Base-by-base conservation (phyloP, 2,329 filamentous ascomycete species). In the Fusarium nygamai region DNA sequence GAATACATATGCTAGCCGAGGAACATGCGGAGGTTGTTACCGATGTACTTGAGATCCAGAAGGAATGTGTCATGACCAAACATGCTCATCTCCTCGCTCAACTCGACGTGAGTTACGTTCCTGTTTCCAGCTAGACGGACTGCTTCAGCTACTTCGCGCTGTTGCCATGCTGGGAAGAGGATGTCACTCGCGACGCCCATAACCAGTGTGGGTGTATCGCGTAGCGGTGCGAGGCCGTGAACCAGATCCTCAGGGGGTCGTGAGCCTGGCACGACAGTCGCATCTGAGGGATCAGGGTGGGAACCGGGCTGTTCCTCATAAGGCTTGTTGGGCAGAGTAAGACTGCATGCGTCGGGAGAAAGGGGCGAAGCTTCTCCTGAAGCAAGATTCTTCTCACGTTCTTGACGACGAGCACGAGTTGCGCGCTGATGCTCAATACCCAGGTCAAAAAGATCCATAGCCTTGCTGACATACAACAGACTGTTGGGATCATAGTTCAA, bases 31-130 rank as follows among this genome's bases (percentile, higher is more conserved):
- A 99, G 85, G 57, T 92, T 93, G 0, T 94, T 95, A 8, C 96
- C 96, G 57, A 99, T 94, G 77, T 98, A 93, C 84, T 98, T 92
- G 65, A 98, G 84, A 83, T 99, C 96, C 48, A 99, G 85, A 79
- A 99, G 83, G 81, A 99, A 99, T 1, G 96, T 98, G 81, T 99
- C 96, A 80, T 99, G 96, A 1, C 96, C 96, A 81, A 99, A 99
- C 78, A 97, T 84, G 78, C 95, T 98, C 83, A 96, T 90, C 84
- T 98, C 95, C 84, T 98, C 94, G 39, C 95, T 96, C 57, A 99
- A 85, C 85, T 99, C 96, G 20, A 96, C 89, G 82, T 99, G 95
- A 50, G 91, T 92, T 2, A 99, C 95, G 38, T 89, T 90, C 70
- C 90, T 87, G 79, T 98, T 98, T 2, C 96, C 96, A 1, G 89